phyloP scores from a whole-genome alignment of 805 yeast species.

The Candida awuae region DNA sequence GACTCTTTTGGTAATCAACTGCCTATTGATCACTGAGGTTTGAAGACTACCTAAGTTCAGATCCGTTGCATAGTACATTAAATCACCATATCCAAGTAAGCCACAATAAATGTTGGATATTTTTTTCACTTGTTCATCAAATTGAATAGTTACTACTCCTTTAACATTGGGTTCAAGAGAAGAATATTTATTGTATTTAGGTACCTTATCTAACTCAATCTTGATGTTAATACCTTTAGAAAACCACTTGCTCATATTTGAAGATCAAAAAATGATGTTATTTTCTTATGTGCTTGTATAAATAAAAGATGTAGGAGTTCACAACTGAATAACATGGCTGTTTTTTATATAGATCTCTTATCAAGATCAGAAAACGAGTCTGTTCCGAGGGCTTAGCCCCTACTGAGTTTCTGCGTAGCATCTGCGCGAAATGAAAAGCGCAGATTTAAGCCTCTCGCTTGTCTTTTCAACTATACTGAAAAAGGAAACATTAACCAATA shows the following conservation, averaged over 20 bases:
- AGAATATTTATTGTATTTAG: conserved; percentile 6
- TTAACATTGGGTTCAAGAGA: conserved; percentile 3
- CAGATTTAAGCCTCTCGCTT: no score
- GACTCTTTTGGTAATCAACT: not conserved
- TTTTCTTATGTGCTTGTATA: no score
- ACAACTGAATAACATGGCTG: no score
- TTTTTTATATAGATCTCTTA: no score
- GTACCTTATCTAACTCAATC: not conserved
- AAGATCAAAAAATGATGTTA: not conserved
- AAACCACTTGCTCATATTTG: conserved; percentile 8
- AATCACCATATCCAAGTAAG: conserved; percentile 2
- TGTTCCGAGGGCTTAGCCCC: no score
- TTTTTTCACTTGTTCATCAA: conserved; percentile 2
- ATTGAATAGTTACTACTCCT: not conserved
- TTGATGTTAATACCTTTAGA: not conserved
- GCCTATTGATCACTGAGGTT: not conserved
- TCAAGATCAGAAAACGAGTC: no score
- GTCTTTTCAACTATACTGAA: no score
- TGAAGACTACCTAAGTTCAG: not conserved
- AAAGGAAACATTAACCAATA: no score
- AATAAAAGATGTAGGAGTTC: no score
- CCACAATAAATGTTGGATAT: conserved; percentile 5
- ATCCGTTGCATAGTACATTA: conserved; percentile 1
- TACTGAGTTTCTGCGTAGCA: no score
- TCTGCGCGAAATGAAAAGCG: no score